Conservation (phyloP, 495 filamentous ascomycete species). For the Lasiosphaeria ovina region DNA sequence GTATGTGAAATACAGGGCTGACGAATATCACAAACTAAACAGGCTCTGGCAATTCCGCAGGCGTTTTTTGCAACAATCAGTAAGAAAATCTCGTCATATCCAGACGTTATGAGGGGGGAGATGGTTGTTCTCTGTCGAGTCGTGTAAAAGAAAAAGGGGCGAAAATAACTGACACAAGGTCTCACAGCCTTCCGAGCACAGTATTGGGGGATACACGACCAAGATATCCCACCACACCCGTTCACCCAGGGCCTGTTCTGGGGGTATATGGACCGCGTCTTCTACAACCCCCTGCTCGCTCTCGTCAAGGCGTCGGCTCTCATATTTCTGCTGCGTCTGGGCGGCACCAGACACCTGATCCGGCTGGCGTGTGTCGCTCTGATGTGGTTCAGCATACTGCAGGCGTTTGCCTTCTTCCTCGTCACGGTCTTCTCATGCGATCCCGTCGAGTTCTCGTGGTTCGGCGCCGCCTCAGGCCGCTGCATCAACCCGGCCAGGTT, state of each 20-base stretch:
- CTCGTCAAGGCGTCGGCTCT: constrained; percentile 57
- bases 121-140: neutral
- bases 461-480: constrained; percentile 29
- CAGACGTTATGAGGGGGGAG: neutral
- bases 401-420: constrained; percentile 52
- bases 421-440: constrained; percentile 56
- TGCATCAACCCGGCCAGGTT: constrained; percentile 47
- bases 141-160: neutral
- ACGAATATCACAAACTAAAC: neutral
- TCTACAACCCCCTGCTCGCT: constrained; percentile 62
- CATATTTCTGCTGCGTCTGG: constrained; percentile 52
- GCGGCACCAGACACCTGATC: constrained; percentile 39
- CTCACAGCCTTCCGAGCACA: constrained; percentile 16
- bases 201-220: constrained; percentile 47
- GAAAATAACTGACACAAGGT: neutral
- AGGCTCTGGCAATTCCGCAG: constrained; percentile 35
- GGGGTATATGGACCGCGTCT: constrained; percentile 52
- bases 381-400: constrained; percentile 45
- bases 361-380: constrained; percentile 40
- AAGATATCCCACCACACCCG: constrained; percentile 42
- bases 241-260: constrained; percentile 33
- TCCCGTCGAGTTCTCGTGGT: constrained; percentile 45
- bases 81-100: constrained; percentile 13
- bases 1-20: no score
- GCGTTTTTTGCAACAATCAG: constrained; percentile 36